Evolutionary conservation across 768 basidiomycete genomes (phyloP), one percentile per base, ranked within the genome.

Genomic region (Suillus lakei): DNA sequence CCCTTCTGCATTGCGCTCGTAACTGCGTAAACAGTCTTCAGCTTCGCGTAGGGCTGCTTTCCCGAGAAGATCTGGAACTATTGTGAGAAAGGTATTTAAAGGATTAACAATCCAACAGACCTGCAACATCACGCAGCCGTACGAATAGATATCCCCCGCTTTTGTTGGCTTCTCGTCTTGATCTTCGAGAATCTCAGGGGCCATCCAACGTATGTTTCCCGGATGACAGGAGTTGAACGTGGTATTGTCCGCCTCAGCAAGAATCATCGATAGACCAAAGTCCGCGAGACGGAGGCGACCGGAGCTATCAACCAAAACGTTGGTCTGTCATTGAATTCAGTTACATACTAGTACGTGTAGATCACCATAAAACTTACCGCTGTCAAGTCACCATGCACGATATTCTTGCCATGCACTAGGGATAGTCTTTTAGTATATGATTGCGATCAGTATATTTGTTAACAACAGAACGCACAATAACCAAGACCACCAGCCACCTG

Each of bases 371-470:
- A 41, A 70, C 72, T 55, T 59, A 82, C 83, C n/a, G 79, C 83
- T 64, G 81, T 82, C 36, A 84, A 72, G 59, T 85, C 82, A 0
- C 83, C 82, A 56, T 83, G 84, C 16, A 84, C 73, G 30, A 84
- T 75, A n/a, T 73, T 68, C 41, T 36, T 30, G 9, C 64, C 65
- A 16, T 66, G 66, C 16, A 60, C 66, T 66, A 39, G 13, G 6
- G 12, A 36, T 36, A 36, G 7, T 23, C 7, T 56, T n/a, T 36
- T 16, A 36, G 54, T 55, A 23, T 8, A 36, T 36, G 6, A 4
- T n/a, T 23, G n/a, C n/a, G n/a, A 21, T 54, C 53, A 5, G 21
- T 32, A 32, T 16, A 28, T 12, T 30, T 21, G 18, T 21, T 3
- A 32, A 54, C 5, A 51, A 56, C 16, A 15, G 36, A 32, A 64